Evolutionary conservation across 2,329 filamentous ascomycete genomes (phyloP).

Genomic region (Diaporthe ampelina): DNA sequence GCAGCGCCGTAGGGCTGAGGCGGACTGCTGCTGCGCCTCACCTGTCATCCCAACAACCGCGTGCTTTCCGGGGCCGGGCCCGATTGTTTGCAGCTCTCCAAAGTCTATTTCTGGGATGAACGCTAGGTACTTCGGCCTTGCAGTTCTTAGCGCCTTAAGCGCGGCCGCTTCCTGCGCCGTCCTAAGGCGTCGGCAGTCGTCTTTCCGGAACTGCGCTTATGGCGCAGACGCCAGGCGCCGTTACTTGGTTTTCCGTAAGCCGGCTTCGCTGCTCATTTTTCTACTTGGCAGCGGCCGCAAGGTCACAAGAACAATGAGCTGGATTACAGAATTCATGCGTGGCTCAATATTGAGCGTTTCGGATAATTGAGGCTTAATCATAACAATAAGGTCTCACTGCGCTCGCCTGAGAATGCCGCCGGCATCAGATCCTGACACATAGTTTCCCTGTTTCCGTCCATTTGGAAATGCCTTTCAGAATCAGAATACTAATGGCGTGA

Average conservation of each 20-base stretch:
- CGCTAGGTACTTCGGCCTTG: background rate
- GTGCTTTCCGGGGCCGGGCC: background rate
- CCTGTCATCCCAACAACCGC: background rate
- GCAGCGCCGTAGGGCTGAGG: conserved; percentile 27
- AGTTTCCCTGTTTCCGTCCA: background rate
- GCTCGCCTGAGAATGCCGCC: background rate
- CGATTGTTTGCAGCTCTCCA: background rate
- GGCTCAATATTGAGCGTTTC: background rate
- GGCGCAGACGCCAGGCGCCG: conserved; percentile 23
- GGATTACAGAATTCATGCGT: background rate
- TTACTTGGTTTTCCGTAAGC: background rate
- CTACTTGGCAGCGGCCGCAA: conserved; percentile 18
- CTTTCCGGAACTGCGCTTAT: conserved; percentile 17
- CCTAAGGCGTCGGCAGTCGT: background rate
- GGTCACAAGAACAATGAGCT: background rate
- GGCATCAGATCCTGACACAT: background rate
- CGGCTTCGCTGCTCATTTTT: background rate
- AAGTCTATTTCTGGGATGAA: conserved; percentile 11
- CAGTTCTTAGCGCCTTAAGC: conserved; percentile 33
- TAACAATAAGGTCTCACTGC: no score
- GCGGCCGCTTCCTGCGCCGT: conserved; percentile 35
- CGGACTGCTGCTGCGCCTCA: conserved; percentile 29
- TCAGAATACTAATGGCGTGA: background rate
- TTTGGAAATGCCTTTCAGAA: background rate
- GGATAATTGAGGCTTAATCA: no score